Conservation (phyloP, 208 protist species). For the Wallacemonas sp. region DNA sequence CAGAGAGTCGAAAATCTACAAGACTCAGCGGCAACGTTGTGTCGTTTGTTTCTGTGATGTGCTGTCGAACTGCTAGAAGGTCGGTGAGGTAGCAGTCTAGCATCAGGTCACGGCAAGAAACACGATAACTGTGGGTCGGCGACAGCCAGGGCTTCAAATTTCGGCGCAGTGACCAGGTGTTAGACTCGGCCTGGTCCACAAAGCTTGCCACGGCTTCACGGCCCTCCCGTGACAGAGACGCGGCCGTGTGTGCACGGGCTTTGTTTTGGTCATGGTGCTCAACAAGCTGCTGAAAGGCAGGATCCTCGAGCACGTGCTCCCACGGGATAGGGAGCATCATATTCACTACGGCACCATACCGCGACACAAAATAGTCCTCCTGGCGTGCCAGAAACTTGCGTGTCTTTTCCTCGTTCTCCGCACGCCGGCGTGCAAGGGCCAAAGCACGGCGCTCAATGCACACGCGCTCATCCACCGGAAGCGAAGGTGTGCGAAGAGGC, state of each 20-base stretch:
- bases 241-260: no score
- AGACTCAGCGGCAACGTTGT: slow-evolving; percentile 15
- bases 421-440: slow-evolving; percentile 42
- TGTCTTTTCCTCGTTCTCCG: slow-evolving; percentile 24
- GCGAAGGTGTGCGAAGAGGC: slow-evolving; percentile 15
- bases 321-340: slow-evolving; percentile 56
- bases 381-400: slow-evolving; percentile 33
- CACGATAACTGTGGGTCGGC: not conserved
- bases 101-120: slow-evolving; percentile 1
- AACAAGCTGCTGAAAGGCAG: slow-evolving; percentile 31
- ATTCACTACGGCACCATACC: slow-evolving; percentile 40
- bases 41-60: slow-evolving; percentile 16
- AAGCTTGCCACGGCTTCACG: slow-evolving; percentile 18
- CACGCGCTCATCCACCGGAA: slow-evolving; percentile 16
- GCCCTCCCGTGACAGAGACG: no score
- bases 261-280: slow-evolving; percentile 12
- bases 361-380: slow-evolving; percentile 38
- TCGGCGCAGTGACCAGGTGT: slow-evolving; percentile 41
- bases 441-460: slow-evolving; percentile 29
- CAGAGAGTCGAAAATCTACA: slow-evolving; percentile 30
- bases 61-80: slow-evolving; percentile 24
- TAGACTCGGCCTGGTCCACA: slow-evolving; percentile 31
- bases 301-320: slow-evolving; percentile 53
- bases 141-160: slow-evolving; percentile 28
- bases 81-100: slow-evolving; percentile 18